Evolutionary conservation across 257 asterid species (phyloP).

Genomic region (Solanum paucissectum): DNA sequence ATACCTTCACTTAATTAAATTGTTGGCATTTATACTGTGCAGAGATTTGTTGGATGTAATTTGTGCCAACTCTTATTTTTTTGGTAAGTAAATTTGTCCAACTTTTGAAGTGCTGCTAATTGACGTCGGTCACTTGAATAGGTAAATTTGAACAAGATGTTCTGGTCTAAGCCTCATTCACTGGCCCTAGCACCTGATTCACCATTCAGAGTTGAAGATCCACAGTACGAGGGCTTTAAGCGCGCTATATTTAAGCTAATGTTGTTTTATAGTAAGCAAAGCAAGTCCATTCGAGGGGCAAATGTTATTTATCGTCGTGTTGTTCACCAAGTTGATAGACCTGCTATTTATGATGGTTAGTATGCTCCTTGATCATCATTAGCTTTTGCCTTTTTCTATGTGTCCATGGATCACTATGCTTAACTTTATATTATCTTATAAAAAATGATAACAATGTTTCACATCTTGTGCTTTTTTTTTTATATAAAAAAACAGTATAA

Average conservation of each 20-base stretch:
- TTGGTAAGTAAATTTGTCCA: background rate
- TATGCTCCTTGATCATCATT: background rate
- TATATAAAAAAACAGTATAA: background rate
- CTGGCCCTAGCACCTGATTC: conserved; percentile 72
- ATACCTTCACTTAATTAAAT: background rate
- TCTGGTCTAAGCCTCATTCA: conserved; percentile 84
- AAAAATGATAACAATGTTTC: background rate
- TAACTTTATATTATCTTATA: background rate
- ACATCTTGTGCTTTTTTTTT: background rate
- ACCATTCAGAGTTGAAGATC: conserved; percentile 55
- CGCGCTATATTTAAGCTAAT: conserved; percentile 48
- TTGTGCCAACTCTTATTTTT: background rate
- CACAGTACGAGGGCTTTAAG: conserved; percentile 55
- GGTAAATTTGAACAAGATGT: conserved; percentile 84
- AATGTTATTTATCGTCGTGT: conserved; percentile 72
- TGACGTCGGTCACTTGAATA: conserved; percentile 2
- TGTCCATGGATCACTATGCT: background rate
- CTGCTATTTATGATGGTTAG: conserved; percentile 83
- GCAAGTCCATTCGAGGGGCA: conserved; percentile 76
- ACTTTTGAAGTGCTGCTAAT: background rate
- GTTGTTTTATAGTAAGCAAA: conserved; percentile 85
- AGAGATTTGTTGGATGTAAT: background rate
- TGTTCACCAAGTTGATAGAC: conserved; percentile 60
- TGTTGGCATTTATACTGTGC: background rate
- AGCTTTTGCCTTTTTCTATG: background rate